These are phyloP conservation scores for Coprinopsis cinerea DNA, from an alignment of 768 basidiomycete genomes.

Conservation along the genomic window DNA sequence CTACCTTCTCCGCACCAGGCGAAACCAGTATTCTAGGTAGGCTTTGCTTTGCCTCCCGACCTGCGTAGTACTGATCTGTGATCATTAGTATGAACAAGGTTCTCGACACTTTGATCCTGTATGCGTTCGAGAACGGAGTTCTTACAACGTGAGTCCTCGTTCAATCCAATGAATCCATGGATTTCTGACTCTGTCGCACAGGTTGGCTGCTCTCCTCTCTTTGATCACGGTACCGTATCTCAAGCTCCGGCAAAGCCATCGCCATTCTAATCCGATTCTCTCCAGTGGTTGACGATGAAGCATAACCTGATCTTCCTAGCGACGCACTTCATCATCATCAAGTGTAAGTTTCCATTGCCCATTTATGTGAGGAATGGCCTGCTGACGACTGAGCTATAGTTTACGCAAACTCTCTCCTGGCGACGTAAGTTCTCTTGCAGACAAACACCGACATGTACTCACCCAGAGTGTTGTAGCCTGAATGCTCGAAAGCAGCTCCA, in stretches of 20 bases:
- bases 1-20: constrained; percentile 32
- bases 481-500: background rate
- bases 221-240: constrained; percentile 39
- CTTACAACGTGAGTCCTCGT: constrained; percentile 34
- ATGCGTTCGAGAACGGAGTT: constrained; percentile 49
- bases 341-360: constrained; percentile 23
- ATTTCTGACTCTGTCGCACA: constrained; percentile 9
- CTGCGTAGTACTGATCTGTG: background rate
- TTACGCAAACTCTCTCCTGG: background rate
- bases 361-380: too few species aligned
- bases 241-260: background rate
- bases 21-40: constrained; percentile 33
- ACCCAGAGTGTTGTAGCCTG: background rate
- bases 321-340: constrained; percentile 41
- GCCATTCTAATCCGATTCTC: background rate
- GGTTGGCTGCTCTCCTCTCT: constrained; percentile 40
- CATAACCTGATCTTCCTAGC: constrained; percentile 41
- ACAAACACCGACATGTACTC: background rate
- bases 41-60: constrained; percentile 4
- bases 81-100: constrained; percentile 36
- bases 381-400: background rate
- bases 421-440: background rate
- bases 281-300: constrained; percentile 41
- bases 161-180: background rate
- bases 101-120: constrained; percentile 41